Base-by-base conservation (phyloP, 441 rosid species). In the Populus hybrid region DNA sequence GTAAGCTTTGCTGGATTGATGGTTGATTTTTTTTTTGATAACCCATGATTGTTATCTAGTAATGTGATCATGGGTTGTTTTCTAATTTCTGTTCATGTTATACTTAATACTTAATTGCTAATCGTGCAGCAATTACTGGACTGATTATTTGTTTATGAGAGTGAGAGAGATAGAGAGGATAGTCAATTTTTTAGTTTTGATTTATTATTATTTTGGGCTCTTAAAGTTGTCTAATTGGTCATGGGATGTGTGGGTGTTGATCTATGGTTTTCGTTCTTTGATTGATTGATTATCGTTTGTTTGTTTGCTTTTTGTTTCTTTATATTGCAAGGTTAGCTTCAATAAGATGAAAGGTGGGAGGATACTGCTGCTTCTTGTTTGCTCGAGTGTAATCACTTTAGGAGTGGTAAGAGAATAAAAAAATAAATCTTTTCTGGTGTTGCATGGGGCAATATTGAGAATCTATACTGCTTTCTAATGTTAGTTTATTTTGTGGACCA, bases 361-460 rank as follows among this genome's bases (percentile, higher is more conserved):
- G 67, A 21, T 84, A 75, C 73, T 88, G 72, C 30, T 86, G 78
- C 46, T 88, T 77, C 77, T 91, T 73, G 57, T 91, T 73, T 87
- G 85, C 77, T 84, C 86, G 64, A 83, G 68, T 82, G 75, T 73
- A 61, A 76, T 84, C 73, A 81, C 82, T 34, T 81, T 32, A 75
- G 76, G 75, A 68, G 97, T 88, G 95, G 98, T 91, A 87, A 87
- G 70, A 67, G 24, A 20, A 1, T 30, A 36, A 26, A 21, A 20
- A 40, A 28, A 50, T 46, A 12, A 1, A 14, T 73, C 61, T 61
- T 46, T 21, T 16, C 11, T 24, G n/a, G 40, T 8, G 26, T 28
- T 20, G 12, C 18, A 23, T 32, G 10, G 14, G 21, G 67, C 28
- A 6, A 11, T 67, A 24, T 12, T 12, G n/a, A 26, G 20, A n/a